These are phyloP conservation scores for Ottelia alismoides DNA, from an alignment of 106 monocot genomes.

Conservation along the genomic window DNA sequence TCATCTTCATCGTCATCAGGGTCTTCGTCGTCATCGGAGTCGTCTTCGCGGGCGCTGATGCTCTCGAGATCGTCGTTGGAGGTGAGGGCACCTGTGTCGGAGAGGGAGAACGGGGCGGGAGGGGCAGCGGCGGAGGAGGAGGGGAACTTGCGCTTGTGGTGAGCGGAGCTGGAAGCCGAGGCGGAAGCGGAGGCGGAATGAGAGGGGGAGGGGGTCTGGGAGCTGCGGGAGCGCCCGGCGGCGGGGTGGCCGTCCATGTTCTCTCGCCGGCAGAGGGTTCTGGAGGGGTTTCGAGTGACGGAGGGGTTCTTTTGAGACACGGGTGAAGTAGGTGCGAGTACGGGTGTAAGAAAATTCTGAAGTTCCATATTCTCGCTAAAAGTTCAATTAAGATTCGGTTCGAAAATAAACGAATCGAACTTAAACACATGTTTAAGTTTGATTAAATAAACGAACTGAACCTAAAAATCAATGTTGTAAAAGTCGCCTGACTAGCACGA, in stretches of 20 bases:
- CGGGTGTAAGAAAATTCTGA: too few relatives aligned
- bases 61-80: slow-evolving; percentile 60
- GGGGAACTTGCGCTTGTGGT: slow-evolving; percentile 55
- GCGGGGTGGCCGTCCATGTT: slow-evolving; percentile 63
- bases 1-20: slow-evolving; percentile 42
- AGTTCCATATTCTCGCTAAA: too few relatives aligned
- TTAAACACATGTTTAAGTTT: too few relatives aligned
- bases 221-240: slow-evolving; percentile 56
- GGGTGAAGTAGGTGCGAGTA: too few relatives aligned
- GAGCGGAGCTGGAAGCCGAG: slow-evolving; percentile 38
- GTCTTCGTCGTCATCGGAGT: slow-evolving; percentile 30
- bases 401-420: too few relatives aligned
- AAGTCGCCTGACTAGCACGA: too few relatives aligned
- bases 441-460: too few relatives aligned
- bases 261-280: too few relatives aligned
- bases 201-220: slow-evolving; percentile 62
- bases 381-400: too few relatives aligned
- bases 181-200: slow-evolving; percentile 51
- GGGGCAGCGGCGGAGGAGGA: slow-evolving; percentile 8
- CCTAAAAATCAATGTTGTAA: too few relatives aligned
- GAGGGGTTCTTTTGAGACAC: too few relatives aligned
- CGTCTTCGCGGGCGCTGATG: slow-evolving; percentile 49
- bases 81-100: slow-evolving; percentile 34
- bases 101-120: slow-evolving; percentile 21
- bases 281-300: too few relatives aligned